phyloP scores from a whole-genome alignment of 2,329 filamentous ascomycete species.

The Penicillium sp. region DNA sequence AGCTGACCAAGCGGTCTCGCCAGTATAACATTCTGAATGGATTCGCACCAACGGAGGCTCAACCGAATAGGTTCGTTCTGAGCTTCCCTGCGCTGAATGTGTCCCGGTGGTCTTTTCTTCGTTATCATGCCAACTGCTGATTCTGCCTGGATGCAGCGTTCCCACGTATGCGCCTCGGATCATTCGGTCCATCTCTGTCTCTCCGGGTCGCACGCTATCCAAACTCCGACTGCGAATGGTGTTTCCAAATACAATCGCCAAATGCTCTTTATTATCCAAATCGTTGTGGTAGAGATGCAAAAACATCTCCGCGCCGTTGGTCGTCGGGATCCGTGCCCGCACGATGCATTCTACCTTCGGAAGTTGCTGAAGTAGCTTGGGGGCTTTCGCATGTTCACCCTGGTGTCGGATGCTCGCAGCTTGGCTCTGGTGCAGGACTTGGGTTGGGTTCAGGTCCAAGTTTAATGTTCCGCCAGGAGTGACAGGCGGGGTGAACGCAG shows the following conservation, averaged over 20 bases:
- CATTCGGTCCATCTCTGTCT: conserved; percentile 66
- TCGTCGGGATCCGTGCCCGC: conserved; percentile 90
- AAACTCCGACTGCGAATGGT: conserved; percentile 70
- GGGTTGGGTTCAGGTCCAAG: conserved; percentile 26
- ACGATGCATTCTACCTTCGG: conserved; percentile 92
- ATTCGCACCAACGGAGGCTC: conserved; percentile 79
- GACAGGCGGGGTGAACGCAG: conserved; percentile 50
- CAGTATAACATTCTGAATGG: conserved; percentile 97
- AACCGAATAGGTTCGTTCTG: conserved; percentile 4
- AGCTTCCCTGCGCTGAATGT: too few species aligned
- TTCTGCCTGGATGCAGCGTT: conserved; percentile 78
- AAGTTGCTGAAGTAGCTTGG: conserved; percentile 69
- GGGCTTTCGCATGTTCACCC: conserved; percentile 53
- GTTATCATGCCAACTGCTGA: conserved; percentile 64
- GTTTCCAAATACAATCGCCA: conserved; percentile 93
- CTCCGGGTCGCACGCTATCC: conserved; percentile 43
- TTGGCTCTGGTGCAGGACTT: conserved; percentile 30
- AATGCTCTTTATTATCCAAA: conserved; percentile 89
- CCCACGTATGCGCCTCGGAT: conserved; percentile 91
- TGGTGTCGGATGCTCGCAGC: conserved; percentile 26
- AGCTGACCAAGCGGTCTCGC: conserved; percentile 97
- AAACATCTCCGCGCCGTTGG: conserved; percentile 91
- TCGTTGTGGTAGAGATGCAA: conserved; percentile 91
- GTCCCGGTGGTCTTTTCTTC: conserved; percentile 18
- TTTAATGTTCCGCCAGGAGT: conserved; percentile 41